phyloP scores from a whole-genome alignment of 495 filamentous ascomycete genomes.

The Choiromyces venosus region DNA sequence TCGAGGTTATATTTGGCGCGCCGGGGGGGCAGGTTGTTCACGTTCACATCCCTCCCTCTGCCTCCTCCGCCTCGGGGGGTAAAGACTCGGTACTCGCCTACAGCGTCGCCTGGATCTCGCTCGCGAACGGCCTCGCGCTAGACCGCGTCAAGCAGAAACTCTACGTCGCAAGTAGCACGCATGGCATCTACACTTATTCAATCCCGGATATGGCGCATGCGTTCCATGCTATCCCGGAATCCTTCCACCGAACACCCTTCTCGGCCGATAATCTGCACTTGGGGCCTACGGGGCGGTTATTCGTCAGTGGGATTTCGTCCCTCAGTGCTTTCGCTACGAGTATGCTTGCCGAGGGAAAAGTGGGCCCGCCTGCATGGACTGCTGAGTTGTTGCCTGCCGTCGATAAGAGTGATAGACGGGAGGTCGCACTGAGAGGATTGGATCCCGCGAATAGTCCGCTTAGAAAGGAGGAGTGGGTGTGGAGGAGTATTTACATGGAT shows the following conservation, averaged over 20 bases:
- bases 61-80: neutral
- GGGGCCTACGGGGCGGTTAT: conserved; percentile 13
- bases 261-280: conserved; percentile 31
- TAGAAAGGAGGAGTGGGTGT: conserved; percentile 33
- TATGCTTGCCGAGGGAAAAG: conserved; percentile 17
- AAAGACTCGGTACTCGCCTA: neutral
- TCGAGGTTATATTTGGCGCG: conserved; percentile 25
- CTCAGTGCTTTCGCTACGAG: conserved; percentile 5
- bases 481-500: conserved; percentile 40
- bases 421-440: conserved; percentile 22
- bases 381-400: conserved; percentile 25
- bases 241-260: conserved; percentile 31
- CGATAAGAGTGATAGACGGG: conserved; percentile 18
- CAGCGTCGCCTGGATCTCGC: conserved; percentile 17
- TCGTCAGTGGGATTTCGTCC: conserved; percentile 12
- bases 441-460: conserved; percentile 32
- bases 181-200: conserved; percentile 31
- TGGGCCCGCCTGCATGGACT: conserved; percentile 21
- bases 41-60: conserved; percentile 14
- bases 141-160: conserved; percentile 10
- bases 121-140: conserved; percentile 35
- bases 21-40: conserved; percentile 32
- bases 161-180: conserved; percentile 19
- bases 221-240: conserved; percentile 2
- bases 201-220: conserved; percentile 16